These are phyloP conservation scores for Monosiga brevicollis DNA, from an alignment of 78 protist species.

Conservation along the genomic window DNA sequence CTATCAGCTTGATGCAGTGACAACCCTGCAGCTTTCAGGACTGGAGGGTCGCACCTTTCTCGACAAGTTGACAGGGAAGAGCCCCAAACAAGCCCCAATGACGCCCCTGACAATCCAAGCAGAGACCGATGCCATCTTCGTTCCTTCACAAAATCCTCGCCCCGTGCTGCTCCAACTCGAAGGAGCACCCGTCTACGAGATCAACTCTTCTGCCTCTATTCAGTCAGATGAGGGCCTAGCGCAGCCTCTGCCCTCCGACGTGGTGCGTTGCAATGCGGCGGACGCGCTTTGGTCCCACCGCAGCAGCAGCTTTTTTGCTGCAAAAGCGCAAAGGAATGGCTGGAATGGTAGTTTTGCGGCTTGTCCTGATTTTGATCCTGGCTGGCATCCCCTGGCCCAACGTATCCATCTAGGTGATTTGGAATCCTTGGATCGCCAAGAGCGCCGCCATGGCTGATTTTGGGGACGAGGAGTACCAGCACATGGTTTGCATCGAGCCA, in stretches of 20 bases:
- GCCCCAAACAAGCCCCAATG: neutral
- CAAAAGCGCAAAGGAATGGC: too few species aligned
- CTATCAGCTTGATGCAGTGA: neutral
- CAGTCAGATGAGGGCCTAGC: too few species aligned
- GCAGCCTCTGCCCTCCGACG: neutral
- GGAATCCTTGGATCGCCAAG: neutral
- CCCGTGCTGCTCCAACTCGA: neutral
- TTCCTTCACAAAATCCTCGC: too few species aligned
- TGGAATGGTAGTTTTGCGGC: too few species aligned
- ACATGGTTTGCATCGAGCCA: neutral
- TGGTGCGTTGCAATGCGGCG: too few species aligned
- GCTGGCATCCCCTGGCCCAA: too few species aligned
- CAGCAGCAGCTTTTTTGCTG: too few species aligned
- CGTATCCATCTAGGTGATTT: too few species aligned
- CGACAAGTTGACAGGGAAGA: neutral
- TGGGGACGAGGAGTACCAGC: neutral
- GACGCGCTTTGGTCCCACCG: too few species aligned
- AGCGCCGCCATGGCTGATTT: neutral
- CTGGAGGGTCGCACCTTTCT: neutral
- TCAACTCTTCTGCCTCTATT: neutral
- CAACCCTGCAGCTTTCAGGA: neutral
- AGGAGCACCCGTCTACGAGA: neutral
- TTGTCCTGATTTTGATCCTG: too few species aligned
- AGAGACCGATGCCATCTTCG: neutral
- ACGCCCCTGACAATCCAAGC: neutral